phyloP scores from a whole-genome alignment of 495 filamentous ascomycete species.

The Podospora comata region DNA sequence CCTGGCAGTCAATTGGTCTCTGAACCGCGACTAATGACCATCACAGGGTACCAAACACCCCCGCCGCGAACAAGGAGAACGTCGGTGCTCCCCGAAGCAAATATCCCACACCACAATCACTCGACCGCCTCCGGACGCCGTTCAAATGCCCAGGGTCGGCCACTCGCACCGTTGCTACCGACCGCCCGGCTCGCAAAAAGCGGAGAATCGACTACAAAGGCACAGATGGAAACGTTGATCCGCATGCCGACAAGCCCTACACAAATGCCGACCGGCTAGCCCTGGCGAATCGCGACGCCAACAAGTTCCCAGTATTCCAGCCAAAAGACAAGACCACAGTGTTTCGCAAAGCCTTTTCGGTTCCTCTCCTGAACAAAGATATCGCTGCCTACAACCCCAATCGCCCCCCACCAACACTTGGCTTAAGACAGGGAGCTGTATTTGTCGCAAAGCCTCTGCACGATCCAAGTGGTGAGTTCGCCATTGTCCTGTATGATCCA shows the following conservation, averaged over 20 bases:
- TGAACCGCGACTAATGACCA: slow-evolving; percentile 1
- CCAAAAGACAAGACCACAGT: slow-evolving; percentile 79
- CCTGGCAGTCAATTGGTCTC: not conserved
- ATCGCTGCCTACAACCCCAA: slow-evolving; percentile 66
- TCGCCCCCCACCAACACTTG: slow-evolving; percentile 79
- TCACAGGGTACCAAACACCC: slow-evolving; percentile 21
- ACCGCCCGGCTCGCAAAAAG: slow-evolving; percentile 80
- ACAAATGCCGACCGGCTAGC: slow-evolving; percentile 85
- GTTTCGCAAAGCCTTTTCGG: slow-evolving; percentile 77
- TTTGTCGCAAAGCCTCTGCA: slow-evolving; percentile 91
- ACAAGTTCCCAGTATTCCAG: slow-evolving; percentile 86
- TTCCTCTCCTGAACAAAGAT: slow-evolving; percentile 83
- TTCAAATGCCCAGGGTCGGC: slow-evolving; percentile 93
- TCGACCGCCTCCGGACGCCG: slow-evolving; percentile 74
- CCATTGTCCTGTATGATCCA: slow-evolving; percentile 94
- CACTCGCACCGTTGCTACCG: slow-evolving; percentile 63
- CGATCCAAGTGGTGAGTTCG: slow-evolving; percentile 92
- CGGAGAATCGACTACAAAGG: slow-evolving; percentile 87
- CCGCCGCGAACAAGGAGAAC: slow-evolving; percentile 34
- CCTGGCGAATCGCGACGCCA: slow-evolving; percentile 81
- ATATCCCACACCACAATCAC: slow-evolving; percentile 43
- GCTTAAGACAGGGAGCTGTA: slow-evolving; percentile 74
- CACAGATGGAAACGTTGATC: slow-evolving; percentile 67
- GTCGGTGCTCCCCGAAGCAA: slow-evolving; percentile 28
- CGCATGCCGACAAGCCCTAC: slow-evolving; percentile 67